Percentiles rank a stretch among this genome's conserved stretches.
These are phyloP conservation scores for Sabuloglossum arenarium DNA, from an alignment of 495 filamentous ascomycete genomes.

Conservation along the genomic window DNA sequence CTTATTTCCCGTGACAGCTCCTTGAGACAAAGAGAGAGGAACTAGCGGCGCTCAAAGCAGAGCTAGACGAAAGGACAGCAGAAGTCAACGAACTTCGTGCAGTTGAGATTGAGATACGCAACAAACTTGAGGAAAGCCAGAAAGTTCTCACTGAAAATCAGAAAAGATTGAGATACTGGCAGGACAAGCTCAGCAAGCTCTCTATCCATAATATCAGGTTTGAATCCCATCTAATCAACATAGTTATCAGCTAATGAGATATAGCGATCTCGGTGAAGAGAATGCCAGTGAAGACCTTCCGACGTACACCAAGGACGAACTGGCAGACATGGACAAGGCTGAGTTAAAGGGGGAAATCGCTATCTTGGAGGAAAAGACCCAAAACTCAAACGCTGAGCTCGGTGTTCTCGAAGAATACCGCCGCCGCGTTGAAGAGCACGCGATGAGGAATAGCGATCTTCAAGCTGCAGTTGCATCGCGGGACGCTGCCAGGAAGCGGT, in stretches of 20 bases:
- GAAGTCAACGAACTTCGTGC: slow-evolving; percentile 82
- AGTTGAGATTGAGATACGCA: slow-evolving; percentile 92
- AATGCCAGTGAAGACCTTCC: slow-evolving; percentile 32
- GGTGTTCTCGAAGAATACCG: slow-evolving; percentile 86
- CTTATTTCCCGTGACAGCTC: slow-evolving; percentile 19
- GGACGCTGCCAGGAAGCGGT: slow-evolving; percentile 70
- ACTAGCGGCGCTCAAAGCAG: slow-evolving; percentile 54
- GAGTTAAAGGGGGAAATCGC: slow-evolving; percentile 74
- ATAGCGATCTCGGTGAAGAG: slow-evolving; percentile 18
- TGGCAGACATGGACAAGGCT: slow-evolving; percentile 81
- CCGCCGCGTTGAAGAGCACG: slow-evolving; percentile 69
- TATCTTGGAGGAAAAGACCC: slow-evolving; percentile 76
- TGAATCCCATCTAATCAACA: not conserved
- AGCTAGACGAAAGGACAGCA: slow-evolving; percentile 68
- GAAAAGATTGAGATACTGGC: slow-evolving; percentile 64
- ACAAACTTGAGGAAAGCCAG: slow-evolving; percentile 89
- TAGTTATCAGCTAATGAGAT: not conserved
- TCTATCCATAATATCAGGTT: slow-evolving; percentile 48
- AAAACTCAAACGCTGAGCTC: slow-evolving; percentile 74
- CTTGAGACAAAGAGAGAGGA: slow-evolving; percentile 64
- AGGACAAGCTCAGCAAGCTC: slow-evolving; percentile 69
- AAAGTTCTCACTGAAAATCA: slow-evolving; percentile 76
- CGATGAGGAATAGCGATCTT: slow-evolving; percentile 60
- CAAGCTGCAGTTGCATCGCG: slow-evolving; percentile 50
- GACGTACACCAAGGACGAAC: slow-evolving; percentile 71